Evolutionary conservation across 2,329 filamentous ascomycete genomes (phyloP).

Genomic region (Rhytidhysteron rufulum): DNA sequence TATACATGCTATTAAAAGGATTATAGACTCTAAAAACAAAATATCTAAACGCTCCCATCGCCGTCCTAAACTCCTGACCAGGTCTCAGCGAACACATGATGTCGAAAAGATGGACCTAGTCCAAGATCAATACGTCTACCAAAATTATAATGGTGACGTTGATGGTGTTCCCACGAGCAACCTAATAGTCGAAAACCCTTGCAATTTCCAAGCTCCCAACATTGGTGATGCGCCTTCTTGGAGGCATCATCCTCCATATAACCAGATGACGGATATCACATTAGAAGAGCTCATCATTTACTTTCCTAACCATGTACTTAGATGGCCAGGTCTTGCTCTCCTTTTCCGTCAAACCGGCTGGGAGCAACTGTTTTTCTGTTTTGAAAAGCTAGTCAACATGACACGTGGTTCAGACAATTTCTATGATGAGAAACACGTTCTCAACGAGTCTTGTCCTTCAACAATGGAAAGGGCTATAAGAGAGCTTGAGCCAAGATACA

Average conservation of each 20-base stretch:
- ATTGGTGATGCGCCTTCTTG: constrained; percentile 8
- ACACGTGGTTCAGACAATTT: neutral
- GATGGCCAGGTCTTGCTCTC: constrained; percentile 10
- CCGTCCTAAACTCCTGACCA: too few species aligned
- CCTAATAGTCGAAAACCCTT: too few species aligned
- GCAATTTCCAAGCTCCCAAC: too few species aligned
- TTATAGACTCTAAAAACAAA: too few species aligned
- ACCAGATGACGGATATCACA: constrained; percentile 11
- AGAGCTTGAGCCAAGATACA: neutral
- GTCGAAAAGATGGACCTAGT: too few species aligned
- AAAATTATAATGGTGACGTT: too few species aligned
- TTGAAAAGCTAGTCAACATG: neutral
- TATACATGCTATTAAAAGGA: too few species aligned
- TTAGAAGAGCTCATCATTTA: constrained; percentile 17
- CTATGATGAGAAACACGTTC: neutral
- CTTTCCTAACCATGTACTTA: constrained; percentile 17
- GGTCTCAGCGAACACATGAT: too few species aligned
- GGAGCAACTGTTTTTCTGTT: neutral
- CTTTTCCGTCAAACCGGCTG: neutral
- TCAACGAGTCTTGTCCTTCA: neutral
- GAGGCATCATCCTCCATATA: constrained; percentile 8
- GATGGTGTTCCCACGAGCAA: too few species aligned
- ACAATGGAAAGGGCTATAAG: neutral
- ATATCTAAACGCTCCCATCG: too few species aligned
- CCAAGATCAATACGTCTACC: too few species aligned